Percentiles rank a stretch among this genome's conserved stretches.
Evolutionary conservation across 192 early-diverging fungal genomes (phyloP).

Genomic region (Glomus cerebriforme): DNA sequence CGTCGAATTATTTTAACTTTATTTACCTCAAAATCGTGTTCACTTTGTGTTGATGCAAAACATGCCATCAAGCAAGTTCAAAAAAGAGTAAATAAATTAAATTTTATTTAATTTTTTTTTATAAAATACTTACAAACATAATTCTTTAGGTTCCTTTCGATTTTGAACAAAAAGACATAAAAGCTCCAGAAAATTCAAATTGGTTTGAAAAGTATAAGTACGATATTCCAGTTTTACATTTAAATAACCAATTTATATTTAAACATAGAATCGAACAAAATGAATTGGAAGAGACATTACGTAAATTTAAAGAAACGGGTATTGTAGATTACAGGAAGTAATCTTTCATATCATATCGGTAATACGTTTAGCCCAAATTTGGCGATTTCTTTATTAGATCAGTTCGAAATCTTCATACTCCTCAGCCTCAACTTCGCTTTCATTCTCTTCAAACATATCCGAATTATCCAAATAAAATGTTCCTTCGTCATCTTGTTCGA

Average conservation of each 20-base stretch:
- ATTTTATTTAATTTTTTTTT: not conserved
- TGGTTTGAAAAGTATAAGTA: constrained; percentile 43
- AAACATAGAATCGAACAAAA: constrained; percentile 42
- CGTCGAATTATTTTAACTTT: constrained; percentile 13
- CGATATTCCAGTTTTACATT: constrained; percentile 47
- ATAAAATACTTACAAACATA: not conserved
- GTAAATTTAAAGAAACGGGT: constrained; percentile 37
- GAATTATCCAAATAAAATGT: constrained; percentile 17
- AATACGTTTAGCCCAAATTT: no score
- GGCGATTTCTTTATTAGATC: not conserved
- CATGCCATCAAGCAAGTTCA: not conserved
- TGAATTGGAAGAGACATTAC: constrained; percentile 35
- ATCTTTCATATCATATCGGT: no score
- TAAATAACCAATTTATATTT: constrained; percentile 45
- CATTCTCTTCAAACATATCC: constrained; percentile 24
- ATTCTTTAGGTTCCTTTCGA: constrained; percentile 15
- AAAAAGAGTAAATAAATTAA: not conserved
- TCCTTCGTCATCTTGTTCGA: constrained; percentile 1
- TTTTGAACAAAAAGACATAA: constrained; percentile 27
- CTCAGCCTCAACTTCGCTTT: constrained; percentile 15
- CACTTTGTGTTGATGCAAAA: constrained; percentile 13
- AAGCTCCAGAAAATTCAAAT: not conserved
- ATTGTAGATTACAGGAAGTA: not conserved
- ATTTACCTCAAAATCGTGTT: constrained; percentile 10
- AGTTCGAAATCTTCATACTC: not conserved